Percentiles rank a stretch among this genome's conserved stretches.
Evolutionary conservation across 306 rosid species (phyloP).

Genomic region (Mimosa bimucronata): DNA sequence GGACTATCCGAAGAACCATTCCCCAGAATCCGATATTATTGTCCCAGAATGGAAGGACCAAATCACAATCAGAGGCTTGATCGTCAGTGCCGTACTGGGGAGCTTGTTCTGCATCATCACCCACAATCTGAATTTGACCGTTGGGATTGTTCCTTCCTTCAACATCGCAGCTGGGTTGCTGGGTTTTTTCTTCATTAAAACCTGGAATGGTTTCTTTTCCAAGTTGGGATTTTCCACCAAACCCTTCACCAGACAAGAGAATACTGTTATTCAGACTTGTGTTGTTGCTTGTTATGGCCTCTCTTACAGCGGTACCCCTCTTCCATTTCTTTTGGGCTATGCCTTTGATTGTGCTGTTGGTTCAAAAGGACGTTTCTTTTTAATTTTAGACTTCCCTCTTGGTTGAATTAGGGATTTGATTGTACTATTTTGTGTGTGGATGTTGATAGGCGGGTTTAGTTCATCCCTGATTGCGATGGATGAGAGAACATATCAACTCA

Average conservation of each 20-base stretch:
- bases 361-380: not conserved
- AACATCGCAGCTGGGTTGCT: conserved; percentile 82
- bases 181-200: conserved; percentile 86
- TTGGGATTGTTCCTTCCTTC: conserved; percentile 88
- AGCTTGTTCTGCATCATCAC: conserved; percentile 80
- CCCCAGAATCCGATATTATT: conserved; percentile 38
- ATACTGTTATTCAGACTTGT: conserved; percentile 96
- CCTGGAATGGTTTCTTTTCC: conserved; percentile 68
- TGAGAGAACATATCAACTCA: conserved; percentile 74
- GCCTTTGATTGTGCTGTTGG: not conserved
- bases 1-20: conserved; percentile 30
- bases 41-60: conserved; percentile 91
- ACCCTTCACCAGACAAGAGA: conserved; percentile 90
- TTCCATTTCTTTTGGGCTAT: not conserved
- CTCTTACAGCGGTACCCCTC: conserved; percentile 72
- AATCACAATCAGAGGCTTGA: conserved; percentile 86
- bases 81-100: conserved; percentile 78
- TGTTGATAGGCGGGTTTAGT: conserved; percentile 82
- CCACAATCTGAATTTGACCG: conserved; percentile 87
- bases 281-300: conserved; percentile 99
- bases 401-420: not conserved
- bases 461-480: conserved; percentile 89
- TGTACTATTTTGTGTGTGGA: not conserved
- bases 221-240: conserved; percentile 55
- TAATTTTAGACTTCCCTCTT: not conserved